Evolutionary conservation across 768 basidiomycete genomes (phyloP).

Genomic region (Grammothele lineata): DNA sequence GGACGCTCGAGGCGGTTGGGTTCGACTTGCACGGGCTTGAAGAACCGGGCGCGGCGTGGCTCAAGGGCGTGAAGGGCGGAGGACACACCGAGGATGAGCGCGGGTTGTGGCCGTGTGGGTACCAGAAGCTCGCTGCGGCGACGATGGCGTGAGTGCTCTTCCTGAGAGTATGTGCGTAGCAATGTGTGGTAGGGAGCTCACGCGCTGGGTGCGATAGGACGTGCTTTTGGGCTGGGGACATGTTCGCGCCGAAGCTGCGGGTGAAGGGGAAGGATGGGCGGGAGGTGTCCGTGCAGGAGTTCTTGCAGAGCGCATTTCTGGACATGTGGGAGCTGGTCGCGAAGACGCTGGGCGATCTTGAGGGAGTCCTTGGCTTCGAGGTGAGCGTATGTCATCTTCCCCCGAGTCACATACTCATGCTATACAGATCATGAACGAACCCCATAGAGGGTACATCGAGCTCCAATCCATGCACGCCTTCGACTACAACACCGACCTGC

Average conservation of each 20-base stretch:
- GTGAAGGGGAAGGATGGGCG: constrained; percentile 44
- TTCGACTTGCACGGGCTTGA: constrained; percentile 81
- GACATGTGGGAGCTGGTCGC: constrained; percentile 71
- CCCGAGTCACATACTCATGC: background rate
- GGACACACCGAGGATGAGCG: constrained; percentile 74
- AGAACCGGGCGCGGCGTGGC: constrained; percentile 82
- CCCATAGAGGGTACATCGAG: constrained; percentile 88
- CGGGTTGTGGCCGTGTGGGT: constrained; percentile 91
- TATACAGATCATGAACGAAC: constrained; percentile 85
- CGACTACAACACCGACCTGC: constrained; percentile 94
- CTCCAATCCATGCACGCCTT: constrained; percentile 78
- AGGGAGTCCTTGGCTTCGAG: constrained; percentile 87
- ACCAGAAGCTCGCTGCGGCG: constrained; percentile 87
- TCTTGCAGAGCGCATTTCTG: constrained; percentile 78
- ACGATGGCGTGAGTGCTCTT: constrained; percentile 76
- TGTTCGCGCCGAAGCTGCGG: constrained; percentile 73
- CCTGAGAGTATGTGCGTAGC: background rate
- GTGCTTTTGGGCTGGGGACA: constrained; percentile 89
- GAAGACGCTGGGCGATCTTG: constrained; percentile 63
- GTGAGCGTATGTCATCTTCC: constrained; percentile 36
- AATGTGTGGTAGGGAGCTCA: background rate
- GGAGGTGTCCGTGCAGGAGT: constrained; percentile 68
- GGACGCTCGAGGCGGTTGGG: constrained; percentile 86
- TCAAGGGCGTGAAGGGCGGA: constrained; percentile 72
- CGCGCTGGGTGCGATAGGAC: too few relatives aligned